Conservation (phyloP, 163 green algal species). For the Scenedesmus sp. region DNA sequence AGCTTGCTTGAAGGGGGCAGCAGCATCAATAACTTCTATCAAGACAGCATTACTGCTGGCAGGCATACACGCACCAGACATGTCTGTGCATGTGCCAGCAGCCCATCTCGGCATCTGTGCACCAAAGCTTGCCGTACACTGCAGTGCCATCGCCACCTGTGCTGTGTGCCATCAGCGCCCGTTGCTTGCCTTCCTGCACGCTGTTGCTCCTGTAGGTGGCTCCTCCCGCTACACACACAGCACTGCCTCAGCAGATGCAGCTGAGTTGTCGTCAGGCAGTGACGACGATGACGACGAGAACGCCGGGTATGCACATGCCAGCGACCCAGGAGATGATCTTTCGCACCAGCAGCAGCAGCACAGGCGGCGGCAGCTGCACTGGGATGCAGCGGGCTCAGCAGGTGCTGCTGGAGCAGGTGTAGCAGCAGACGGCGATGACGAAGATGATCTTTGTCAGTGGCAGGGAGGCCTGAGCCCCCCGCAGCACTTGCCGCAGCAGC, state of each 20-base stretch:
- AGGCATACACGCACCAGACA: too few species aligned
- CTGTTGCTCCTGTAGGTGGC: constrained; percentile 11
- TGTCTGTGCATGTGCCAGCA: too few species aligned
- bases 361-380: background rate
- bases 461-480: background rate
- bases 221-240: constrained; percentile 19
- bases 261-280: background rate
- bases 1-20: background rate
- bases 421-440: background rate
- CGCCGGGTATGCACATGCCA: background rate
- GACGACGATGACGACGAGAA: background rate
- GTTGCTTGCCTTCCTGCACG: background rate
- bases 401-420: background rate
- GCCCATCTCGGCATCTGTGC: too few species aligned
- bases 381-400: background rate
- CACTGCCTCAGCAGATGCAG: background rate
- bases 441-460: constrained; percentile 38
- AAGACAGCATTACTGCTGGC: too few species aligned
- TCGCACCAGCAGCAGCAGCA: background rate
- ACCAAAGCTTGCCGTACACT: too few species aligned
- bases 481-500: background rate
- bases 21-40: background rate
- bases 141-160: too few species aligned
- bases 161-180: background rate
- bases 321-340: background rate